phyloP scores from a whole-genome alignment of 768 basidiomycete genomes.

The Tulasnella sp. region DNA sequence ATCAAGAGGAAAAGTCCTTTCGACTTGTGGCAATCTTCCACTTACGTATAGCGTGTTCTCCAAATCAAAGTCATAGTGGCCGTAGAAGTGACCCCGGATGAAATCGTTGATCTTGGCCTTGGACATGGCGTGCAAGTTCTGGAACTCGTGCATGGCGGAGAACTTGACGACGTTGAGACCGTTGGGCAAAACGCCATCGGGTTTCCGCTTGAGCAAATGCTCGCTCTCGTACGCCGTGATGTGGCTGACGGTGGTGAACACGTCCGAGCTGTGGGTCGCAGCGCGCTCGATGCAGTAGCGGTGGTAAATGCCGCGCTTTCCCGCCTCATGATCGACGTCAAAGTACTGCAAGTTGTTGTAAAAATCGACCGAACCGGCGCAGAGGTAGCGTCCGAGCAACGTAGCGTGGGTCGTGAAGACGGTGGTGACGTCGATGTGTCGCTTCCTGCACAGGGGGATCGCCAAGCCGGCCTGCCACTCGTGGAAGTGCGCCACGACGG shows the following conservation, averaged over 20 bases:
- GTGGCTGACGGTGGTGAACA: slow-evolving; percentile 96
- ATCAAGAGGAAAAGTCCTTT: slow-evolving; percentile 28
- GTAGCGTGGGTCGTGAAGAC: slow-evolving; percentile 99
- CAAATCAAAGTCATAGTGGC: slow-evolving; percentile 93
- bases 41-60: slow-evolving; percentile 83
- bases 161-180: slow-evolving; percentile 99
- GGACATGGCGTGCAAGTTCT: slow-evolving; percentile 85
- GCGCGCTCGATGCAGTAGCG: slow-evolving; percentile 96
- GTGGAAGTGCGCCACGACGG: slow-evolving; percentile 97
- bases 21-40: slow-evolving; percentile 27
- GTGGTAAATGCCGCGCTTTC: slow-evolving; percentile 98
- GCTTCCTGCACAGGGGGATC: slow-evolving; percentile 89
- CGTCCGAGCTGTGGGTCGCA: slow-evolving; percentile 91
- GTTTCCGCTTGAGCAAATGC: slow-evolving; percentile 95
- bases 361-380: slow-evolving; percentile 96
- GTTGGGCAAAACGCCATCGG: slow-evolving; percentile 94
- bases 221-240: slow-evolving; percentile 98
- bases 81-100: slow-evolving; percentile 95
- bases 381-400: slow-evolving; percentile 95
- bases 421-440: slow-evolving; percentile 97
- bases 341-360: slow-evolving; percentile 99
- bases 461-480: slow-evolving; percentile 99
- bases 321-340: slow-evolving; percentile 98
- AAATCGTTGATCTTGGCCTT: slow-evolving; percentile 99
- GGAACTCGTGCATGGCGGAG: slow-evolving; percentile 99